Conservation (phyloP, 2,329 filamentous ascomycete species). For the Colletotrichum graminicola region DNA sequence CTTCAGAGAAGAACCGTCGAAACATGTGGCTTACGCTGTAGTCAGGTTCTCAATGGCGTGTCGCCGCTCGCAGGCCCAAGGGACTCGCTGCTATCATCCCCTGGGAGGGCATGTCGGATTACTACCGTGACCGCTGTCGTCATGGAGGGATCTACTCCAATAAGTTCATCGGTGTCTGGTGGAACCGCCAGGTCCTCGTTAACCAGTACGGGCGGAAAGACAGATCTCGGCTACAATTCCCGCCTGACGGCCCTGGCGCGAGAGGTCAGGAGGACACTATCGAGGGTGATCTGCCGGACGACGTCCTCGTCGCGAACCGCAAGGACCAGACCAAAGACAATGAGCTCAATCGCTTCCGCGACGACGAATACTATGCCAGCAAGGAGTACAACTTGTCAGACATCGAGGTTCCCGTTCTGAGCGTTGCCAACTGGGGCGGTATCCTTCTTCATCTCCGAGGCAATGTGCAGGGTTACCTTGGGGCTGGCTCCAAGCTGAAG, state of each 20-base stretch:
- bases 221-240: constrained; percentile 46
- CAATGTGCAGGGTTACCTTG: constrained; percentile 74
- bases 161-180: constrained; percentile 73
- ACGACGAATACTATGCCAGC: constrained; percentile 73
- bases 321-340: constrained; percentile 62
- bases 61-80: constrained; percentile 60
- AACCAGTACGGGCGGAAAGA: constrained; percentile 76
- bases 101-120: constrained; percentile 67
- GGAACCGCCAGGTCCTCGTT: constrained; percentile 73
- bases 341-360: constrained; percentile 66
- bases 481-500: constrained; percentile 75
- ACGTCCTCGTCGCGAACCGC: constrained; percentile 63
- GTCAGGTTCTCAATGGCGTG: constrained; percentile 59
- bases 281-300: constrained; percentile 68
- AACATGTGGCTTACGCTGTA: constrained; percentile 39
- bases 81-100: constrained; percentile 62
- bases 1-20: neutral
- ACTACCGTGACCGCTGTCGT: constrained; percentile 68
- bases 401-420: constrained; percentile 75
- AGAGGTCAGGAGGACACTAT: constrained; percentile 64
- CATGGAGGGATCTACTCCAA: constrained; percentile 73
- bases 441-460: constrained; percentile 77
- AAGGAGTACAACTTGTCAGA: constrained; percentile 75
- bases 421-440: constrained; percentile 78
- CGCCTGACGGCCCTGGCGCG: constrained; percentile 46